phyloP scores from a whole-genome alignment of 352 stramenopile species.

The Pythium rishiriense region DNA sequence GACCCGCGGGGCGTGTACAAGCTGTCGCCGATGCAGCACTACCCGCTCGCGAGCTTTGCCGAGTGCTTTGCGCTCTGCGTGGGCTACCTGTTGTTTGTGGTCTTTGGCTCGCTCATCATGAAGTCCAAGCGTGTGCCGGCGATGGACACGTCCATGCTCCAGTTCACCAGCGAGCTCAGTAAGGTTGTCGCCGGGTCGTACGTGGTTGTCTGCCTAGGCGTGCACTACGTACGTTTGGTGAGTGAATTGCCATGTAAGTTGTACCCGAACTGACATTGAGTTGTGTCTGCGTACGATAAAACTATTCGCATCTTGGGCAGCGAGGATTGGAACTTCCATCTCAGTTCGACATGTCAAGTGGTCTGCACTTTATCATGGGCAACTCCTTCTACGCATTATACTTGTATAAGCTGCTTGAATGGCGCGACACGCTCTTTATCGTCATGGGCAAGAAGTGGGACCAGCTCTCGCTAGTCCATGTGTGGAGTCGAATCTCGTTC shows the following conservation, averaged over 20 bases:
- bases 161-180: conserved; percentile 97
- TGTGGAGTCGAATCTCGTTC: conserved; percentile 95
- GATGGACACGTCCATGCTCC: conserved; percentile 82
- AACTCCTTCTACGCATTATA: conserved; percentile 99
- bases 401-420: conserved; percentile 95
- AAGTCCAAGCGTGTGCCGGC: conserved; percentile 64
- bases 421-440: conserved; percentile 97
- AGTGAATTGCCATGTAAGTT: too few relatives aligned
- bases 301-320: too few relatives aligned
- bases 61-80: conserved; percentile 58
- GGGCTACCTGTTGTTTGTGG: conserved; percentile 66
- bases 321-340: too few relatives aligned
- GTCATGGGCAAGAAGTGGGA: conserved; percentile 95
- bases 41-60: conserved; percentile 66
- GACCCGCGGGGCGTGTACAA: conserved; percentile 43
- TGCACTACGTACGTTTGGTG: conserved; percentile 70
- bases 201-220: conserved; percentile 95
- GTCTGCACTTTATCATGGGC: conserved; percentile 88
- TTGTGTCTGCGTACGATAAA: neutral
- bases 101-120: conserved; percentile 76
- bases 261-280: neutral
- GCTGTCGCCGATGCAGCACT: conserved; percentile 57
- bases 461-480: conserved; percentile 93
- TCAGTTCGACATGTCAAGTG: too few relatives aligned
- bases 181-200: conserved; percentile 96